Percentiles rank a stretch among this genome's conserved stretches.
These are phyloP conservation scores for Hypoxylon rickii DNA, from an alignment of 495 filamentous ascomycete species.

Conservation along the genomic window DNA sequence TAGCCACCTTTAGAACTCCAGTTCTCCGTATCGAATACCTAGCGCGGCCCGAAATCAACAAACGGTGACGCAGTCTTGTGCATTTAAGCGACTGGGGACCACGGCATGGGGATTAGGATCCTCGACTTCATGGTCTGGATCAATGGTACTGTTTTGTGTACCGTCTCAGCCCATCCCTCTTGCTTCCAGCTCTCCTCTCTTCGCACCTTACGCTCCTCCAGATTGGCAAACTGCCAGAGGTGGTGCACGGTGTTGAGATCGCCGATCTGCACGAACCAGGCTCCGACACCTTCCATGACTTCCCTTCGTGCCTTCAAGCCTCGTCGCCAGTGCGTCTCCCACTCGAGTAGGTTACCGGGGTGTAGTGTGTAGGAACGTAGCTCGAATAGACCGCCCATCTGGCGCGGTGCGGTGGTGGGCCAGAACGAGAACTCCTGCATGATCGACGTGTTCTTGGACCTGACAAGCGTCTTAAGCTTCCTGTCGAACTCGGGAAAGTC, in stretches of 20 bases:
- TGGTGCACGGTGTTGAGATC: slow-evolving; percentile 98
- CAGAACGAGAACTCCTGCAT: slow-evolving; percentile 99
- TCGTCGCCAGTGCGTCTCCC: slow-evolving; percentile 98
- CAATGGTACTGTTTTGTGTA: slow-evolving; percentile 96
- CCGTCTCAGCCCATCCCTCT: slow-evolving; percentile 95
- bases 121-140: slow-evolving; percentile 95
- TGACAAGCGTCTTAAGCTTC: slow-evolving; percentile 80
- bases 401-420: slow-evolving; percentile 89
- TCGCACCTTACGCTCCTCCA: slow-evolving; percentile 89
- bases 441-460: slow-evolving; percentile 80
- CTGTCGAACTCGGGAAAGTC: slow-evolving; percentile 80
- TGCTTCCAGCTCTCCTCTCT: slow-evolving; percentile 95
- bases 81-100: slow-evolving; percentile 82
- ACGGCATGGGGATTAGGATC: slow-evolving; percentile 92
- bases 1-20: slow-evolving; percentile 24
- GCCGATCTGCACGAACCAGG: slow-evolving; percentile 98
- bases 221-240: slow-evolving; percentile 96
- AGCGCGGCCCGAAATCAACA: slow-evolving; percentile 3
- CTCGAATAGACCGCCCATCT: slow-evolving; percentile 92
- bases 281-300: slow-evolving; percentile 98
- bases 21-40: slow-evolving; percentile 27
- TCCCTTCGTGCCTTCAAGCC: slow-evolving; percentile 87
- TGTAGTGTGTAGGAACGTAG: slow-evolving; percentile 95
- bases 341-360: slow-evolving; percentile 93
- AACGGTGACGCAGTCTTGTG: background rate